Evolutionary conservation across 208 protist genomes (phyloP).

Genomic region (Kentomonas sorsogonicus): DNA sequence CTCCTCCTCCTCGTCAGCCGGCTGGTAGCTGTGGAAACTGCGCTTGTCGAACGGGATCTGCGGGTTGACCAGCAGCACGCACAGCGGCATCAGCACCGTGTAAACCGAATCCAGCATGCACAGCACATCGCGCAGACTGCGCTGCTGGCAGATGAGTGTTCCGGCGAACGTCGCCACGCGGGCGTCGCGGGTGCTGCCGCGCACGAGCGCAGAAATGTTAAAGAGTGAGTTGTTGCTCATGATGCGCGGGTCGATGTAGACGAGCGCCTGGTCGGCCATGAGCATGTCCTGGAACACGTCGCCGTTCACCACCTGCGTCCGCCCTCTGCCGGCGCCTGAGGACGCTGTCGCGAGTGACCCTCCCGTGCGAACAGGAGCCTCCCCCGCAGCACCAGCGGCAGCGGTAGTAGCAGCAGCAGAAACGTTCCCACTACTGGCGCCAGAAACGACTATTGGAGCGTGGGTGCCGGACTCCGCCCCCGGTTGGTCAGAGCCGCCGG

Average conservation of each 20-base stretch:
- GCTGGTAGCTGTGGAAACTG: constrained; percentile 11
- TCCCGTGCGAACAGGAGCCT: too few species aligned
- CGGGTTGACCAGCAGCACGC: constrained; percentile 55
- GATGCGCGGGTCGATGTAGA: constrained; percentile 79
- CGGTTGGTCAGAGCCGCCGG: too few species aligned
- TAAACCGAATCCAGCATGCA: constrained; percentile 62
- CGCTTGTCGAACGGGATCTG: constrained; percentile 50
- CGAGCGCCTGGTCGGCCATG: constrained; percentile 31
- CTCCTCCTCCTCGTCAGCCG: constrained; percentile 1
- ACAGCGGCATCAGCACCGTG: constrained; percentile 66
- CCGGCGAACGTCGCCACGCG: constrained; percentile 66
- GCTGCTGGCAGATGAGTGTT: constrained; percentile 57
- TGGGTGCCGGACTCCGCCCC: too few species aligned
- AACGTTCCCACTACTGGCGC: too few species aligned
- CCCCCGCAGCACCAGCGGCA: too few species aligned
- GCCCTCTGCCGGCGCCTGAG: too few species aligned
- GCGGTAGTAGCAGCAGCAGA: too few species aligned
- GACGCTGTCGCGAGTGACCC: too few species aligned
- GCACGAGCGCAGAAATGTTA: constrained; percentile 69
- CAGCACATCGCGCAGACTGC: constrained; percentile 66
- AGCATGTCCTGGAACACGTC: constrained; percentile 21
- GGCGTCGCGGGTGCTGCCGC: constrained; percentile 34
- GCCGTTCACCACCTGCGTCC: too few species aligned
- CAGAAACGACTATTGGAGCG: too few species aligned
- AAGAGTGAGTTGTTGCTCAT: constrained; percentile 64